A percentile compares a stretch with the other conserved stretches of the same genome.
Evolutionary conservation across 768 basidiomycete genomes (phyloP).

Genomic region (Tricholoma sp.): DNA sequence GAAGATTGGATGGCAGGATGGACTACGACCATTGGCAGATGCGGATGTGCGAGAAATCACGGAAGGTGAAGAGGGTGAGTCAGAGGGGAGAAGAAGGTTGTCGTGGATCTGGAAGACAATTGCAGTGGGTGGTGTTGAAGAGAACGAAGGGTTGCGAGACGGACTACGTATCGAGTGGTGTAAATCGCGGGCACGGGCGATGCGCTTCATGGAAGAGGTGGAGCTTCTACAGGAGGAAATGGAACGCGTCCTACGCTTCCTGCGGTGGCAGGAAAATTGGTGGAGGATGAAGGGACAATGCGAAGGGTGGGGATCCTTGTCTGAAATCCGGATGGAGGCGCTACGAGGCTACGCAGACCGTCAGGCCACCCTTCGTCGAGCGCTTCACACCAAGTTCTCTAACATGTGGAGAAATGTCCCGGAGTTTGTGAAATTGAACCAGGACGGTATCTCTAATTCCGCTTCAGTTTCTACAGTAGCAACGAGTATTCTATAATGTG

Average conservation of each 20-base stretch:
- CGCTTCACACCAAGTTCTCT: neutral
- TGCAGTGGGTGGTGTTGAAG: neutral
- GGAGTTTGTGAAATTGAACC: too few relatives aligned
- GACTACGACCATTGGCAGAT: too few relatives aligned
- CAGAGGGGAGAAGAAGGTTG: too few relatives aligned
- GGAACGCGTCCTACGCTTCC: slow-evolving; percentile 9
- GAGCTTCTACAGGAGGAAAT: slow-evolving; percentile 20
- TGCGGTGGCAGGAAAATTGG: slow-evolving; percentile 11
- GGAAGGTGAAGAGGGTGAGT: too few relatives aligned
- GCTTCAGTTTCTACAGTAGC: too few relatives aligned
- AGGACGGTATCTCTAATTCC: too few relatives aligned
- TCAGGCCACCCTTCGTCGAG: slow-evolving; percentile 2
- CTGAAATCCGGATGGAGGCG: slow-evolving; percentile 2
- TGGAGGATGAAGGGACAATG: slow-evolving; percentile 10
- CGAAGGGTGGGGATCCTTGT: neutral
- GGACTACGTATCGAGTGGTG: slow-evolving; percentile 20
- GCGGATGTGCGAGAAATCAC: too few relatives aligned
- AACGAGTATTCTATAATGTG: too few relatives aligned
- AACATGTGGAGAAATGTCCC: too few relatives aligned
- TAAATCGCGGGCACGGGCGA: slow-evolving; percentile 12
- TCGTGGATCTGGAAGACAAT: too few relatives aligned
- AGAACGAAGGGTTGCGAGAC: neutral
- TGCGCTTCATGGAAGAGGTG: slow-evolving; percentile 19
- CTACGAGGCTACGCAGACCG: slow-evolving; percentile 6
- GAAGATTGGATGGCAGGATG: too few relatives aligned